A percentile compares a stretch with the other conserved stretches of the same genome.
phyloP scores from a whole-genome alignment of 2,329 filamentous ascomycete genomes.

The Nemania sp. region DNA sequence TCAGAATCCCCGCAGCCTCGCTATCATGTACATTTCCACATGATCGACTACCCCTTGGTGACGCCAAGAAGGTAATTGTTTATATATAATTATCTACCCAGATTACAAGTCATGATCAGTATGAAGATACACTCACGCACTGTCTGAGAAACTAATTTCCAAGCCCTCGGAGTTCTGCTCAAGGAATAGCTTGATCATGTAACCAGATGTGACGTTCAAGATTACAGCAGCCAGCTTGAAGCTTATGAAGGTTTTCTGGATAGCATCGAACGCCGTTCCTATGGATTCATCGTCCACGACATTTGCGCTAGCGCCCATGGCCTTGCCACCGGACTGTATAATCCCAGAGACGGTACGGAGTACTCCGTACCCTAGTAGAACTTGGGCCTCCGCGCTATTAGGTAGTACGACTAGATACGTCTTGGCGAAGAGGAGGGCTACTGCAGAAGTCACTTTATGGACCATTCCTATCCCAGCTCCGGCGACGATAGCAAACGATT shows the following conservation, averaged over 20 bases:
- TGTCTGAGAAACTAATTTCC: conserved; percentile 48
- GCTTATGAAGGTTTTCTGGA: conserved; percentile 10
- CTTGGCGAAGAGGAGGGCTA: conserved; percentile 19
- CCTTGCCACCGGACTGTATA: conserved; percentile 14
- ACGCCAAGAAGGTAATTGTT: too few relatives aligned
- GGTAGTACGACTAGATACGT: conserved; percentile 21
- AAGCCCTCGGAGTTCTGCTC: conserved; percentile 57
- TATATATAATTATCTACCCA: too few relatives aligned
- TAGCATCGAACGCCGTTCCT: conserved; percentile 8
- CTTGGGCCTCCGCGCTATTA: conserved; percentile 17
- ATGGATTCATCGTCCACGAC: conserved; percentile 12
- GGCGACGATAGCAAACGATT: conserved; percentile 69
- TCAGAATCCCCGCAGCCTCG: too few relatives aligned
- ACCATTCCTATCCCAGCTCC: conserved; percentile 71
- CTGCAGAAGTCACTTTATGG: conserved; percentile 17
- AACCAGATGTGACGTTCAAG: conserved; percentile 41
- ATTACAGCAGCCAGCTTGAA: conserved; percentile 18
- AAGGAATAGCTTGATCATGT: conserved; percentile 59
- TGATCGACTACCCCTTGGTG: too few relatives aligned
- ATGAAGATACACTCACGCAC: conserved; percentile 48
- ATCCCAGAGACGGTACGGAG: conserved; percentile 19
- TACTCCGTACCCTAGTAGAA: conserved; percentile 13
- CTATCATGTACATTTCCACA: too few relatives aligned
- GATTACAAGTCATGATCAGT: neutral
- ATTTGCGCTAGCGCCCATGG: conserved; percentile 17